A percentile compares a stretch with the other conserved stretches of the same genome.
Conservation (phyloP, 2,329 filamentous ascomycete genomes). For the Lachnellula suecica region DNA sequence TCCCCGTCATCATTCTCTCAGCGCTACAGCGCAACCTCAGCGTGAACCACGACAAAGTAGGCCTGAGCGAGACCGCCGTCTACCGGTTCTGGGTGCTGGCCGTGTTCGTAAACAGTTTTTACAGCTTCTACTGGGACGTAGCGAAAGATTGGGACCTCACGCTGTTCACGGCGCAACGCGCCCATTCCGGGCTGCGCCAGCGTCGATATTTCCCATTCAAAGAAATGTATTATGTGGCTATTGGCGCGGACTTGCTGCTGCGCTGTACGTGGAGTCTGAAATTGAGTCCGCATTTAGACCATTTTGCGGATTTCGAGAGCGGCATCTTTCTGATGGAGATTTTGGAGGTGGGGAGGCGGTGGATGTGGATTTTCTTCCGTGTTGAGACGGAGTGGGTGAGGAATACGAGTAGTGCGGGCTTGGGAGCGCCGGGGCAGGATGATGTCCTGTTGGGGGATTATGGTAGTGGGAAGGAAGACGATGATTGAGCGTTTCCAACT, state of each 20-base stretch:
- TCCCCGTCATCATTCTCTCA: conserved; percentile 83
- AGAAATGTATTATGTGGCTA: conserved; percentile 78
- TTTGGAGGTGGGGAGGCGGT: conserved; percentile 82
- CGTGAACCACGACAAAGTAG: conserved; percentile 35
- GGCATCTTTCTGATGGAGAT: conserved; percentile 87
- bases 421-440: conserved; percentile 58
- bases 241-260: conserved; percentile 75
- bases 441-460: conserved; percentile 77
- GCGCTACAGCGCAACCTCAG: conserved; percentile 67
- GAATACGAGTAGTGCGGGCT: conserved; percentile 36
- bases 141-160: conserved; percentile 95
- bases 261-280: conserved; percentile 92
- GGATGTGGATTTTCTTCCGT: conserved; percentile 97
- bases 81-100: conserved; percentile 67
- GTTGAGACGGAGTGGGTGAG: conserved; percentile 91
- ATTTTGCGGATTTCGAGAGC: conserved; percentile 82
- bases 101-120: conserved; percentile 80
- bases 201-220: conserved; percentile 71
- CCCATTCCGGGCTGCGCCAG: conserved; percentile 75
- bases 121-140: conserved; percentile 99
- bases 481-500: background rate
- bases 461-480: conserved; percentile 59
- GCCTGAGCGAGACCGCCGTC: conserved; percentile 40
- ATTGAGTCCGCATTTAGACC: conserved; percentile 77
- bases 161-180: conserved; percentile 61